Evolutionary conservation across 495 filamentous ascomycete species (phyloP).

Genomic region (Lichenothelia convexa): DNA sequence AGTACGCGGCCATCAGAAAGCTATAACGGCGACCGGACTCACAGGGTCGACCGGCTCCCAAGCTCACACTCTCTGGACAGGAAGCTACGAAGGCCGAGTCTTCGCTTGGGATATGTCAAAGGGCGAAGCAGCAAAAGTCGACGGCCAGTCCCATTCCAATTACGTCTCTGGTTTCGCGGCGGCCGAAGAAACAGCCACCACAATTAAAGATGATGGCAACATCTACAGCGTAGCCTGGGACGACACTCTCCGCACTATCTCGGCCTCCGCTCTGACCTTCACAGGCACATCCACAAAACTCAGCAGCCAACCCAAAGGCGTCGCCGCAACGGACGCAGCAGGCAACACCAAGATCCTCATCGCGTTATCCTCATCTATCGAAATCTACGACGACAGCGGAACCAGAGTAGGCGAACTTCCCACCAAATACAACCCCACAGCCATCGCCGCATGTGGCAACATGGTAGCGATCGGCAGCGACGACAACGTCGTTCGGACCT

Average conservation of each 20-base stretch:
- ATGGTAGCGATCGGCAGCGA: conserved; percentile 61
- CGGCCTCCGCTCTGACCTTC: conserved; percentile 40
- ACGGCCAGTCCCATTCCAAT: conserved; percentile 64
- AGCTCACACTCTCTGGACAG: conserved; percentile 54
- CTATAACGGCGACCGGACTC: conserved; percentile 54
- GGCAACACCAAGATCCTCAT: conserved; percentile 35
- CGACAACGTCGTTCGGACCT: conserved; percentile 53
- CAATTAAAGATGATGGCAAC: conserved; percentile 28
- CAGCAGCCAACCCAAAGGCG: conserved; percentile 42
- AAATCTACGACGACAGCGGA: conserved; percentile 41
- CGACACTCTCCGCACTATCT: conserved; percentile 70
- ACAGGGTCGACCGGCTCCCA: conserved; percentile 28
- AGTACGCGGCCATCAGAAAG: conserved; percentile 87
- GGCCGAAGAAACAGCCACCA: conserved; percentile 21
- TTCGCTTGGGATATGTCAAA: conserved; percentile 59
- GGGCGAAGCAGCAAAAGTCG: conserved; percentile 47
- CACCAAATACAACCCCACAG: conserved; percentile 39
- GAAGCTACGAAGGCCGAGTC: conserved; percentile 77
- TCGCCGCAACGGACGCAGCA: conserved; percentile 28
- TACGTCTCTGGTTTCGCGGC: conserved; percentile 63
- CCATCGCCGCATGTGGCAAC: conserved; percentile 46
- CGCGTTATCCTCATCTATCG: conserved; percentile 45
- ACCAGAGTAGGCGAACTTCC: conserved; percentile 30
- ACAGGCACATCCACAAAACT: conserved; percentile 30
- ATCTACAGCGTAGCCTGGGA: conserved; percentile 89